Conservation (phyloP, 2,329 filamentous ascomycete species). For the Tolypocladium tropicale region DNA sequence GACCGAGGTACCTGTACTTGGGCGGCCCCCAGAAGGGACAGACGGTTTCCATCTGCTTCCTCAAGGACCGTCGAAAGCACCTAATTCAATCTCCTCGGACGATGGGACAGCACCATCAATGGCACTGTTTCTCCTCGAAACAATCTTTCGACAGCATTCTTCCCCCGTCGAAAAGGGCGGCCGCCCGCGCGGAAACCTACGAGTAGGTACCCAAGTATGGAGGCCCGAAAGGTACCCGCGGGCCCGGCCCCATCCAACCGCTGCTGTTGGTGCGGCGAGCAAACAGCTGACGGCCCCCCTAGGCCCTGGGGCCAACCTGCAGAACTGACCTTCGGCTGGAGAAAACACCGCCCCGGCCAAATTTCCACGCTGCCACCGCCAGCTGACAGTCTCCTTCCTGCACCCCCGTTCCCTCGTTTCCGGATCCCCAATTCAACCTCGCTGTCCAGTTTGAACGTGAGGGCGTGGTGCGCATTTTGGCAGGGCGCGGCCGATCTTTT, state of each 20-base stretch:
- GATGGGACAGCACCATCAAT: no score
- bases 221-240: background rate
- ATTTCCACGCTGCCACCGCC: constrained; percentile 6
- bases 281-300: background rate
- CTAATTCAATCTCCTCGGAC: no score
- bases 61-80: no score
- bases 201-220: no score
- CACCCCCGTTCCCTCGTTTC: constrained; percentile 3
- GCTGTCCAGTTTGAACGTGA: constrained; percentile 8
- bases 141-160: no score
- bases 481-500: constrained; percentile 8
- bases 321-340: constrained; percentile 1
- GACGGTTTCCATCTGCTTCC: no score
- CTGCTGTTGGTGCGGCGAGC: background rate
- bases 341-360: constrained; percentile 7
- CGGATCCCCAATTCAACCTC: constrained; percentile 6
- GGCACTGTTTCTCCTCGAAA: no score
- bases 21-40: no score
- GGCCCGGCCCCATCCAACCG: background rate
- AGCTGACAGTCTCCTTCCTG: constrained; percentile 1
- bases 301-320: background rate
- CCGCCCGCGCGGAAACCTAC: no score
- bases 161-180: no score
- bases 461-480: constrained; percentile 10
- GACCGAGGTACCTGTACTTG: no score